Conservation (phyloP, 2,329 filamentous ascomycete genomes). For the Xylariaceae sp. region DNA sequence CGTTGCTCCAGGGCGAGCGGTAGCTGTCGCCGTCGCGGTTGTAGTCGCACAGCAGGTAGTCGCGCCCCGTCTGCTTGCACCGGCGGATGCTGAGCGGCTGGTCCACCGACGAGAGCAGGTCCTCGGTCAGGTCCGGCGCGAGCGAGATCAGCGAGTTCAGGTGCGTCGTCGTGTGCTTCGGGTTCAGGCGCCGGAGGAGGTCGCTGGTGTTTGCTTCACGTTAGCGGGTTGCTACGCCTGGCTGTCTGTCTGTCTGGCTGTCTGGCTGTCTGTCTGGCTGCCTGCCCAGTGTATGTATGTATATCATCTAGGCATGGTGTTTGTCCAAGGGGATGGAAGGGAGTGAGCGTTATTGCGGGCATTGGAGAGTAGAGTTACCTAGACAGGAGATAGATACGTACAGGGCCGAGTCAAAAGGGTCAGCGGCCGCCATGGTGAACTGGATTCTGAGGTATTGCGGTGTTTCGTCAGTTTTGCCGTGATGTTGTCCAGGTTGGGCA, state of each 20-base stretch:
- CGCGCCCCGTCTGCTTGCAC: slow-evolving; percentile 85
- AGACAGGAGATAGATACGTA: slow-evolving; percentile 45
- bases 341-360: slow-evolving; percentile 15
- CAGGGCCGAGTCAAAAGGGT: slow-evolving; percentile 78
- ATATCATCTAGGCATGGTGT: slow-evolving; percentile 1
- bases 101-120: slow-evolving; percentile 96
- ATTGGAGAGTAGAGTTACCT: slow-evolving; percentile 1
- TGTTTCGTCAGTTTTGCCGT: not conserved
- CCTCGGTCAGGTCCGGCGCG: slow-evolving; percentile 90
- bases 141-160: slow-evolving; percentile 87
- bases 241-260: not conserved
- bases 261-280: not conserved
- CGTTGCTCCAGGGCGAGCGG: slow-evolving; percentile 98
- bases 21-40: slow-evolving; percentile 98
- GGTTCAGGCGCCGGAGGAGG: slow-evolving; percentile 96
- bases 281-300: not conserved
- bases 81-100: slow-evolving; percentile 86
- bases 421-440: slow-evolving; percentile 53
- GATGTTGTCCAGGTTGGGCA: not conserved
- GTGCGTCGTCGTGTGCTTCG: slow-evolving; percentile 86
- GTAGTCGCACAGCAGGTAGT: slow-evolving; percentile 99
- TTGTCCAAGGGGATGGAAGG: slow-evolving; percentile 3
- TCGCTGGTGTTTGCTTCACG: slow-evolving; percentile 61
- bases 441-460: not conserved
- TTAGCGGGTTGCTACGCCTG: not conserved